Evolutionary conservation across 345 rosid genomes (phyloP).

Genomic region (Eucalyptus tenuipes): DNA sequence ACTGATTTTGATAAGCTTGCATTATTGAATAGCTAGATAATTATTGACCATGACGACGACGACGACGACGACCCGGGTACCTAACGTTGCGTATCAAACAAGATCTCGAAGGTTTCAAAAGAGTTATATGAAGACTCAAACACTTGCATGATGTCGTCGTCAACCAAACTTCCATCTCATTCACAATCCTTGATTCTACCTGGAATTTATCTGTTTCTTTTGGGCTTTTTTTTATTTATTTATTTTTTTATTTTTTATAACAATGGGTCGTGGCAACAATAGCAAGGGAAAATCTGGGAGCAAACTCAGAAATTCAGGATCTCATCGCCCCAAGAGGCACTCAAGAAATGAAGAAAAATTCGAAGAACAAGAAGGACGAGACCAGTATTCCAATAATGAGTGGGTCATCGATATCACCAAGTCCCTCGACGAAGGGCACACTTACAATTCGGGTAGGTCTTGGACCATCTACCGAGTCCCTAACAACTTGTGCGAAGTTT

Average conservation of each 20-base stretch:
- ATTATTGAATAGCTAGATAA: no score
- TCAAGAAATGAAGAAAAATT: background rate
- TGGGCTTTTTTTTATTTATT: no score
- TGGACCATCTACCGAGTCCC: background rate
- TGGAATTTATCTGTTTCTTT: background rate
- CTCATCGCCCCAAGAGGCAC: background rate
- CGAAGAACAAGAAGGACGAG: background rate
- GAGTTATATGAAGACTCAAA: no score
- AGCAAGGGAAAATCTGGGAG: background rate
- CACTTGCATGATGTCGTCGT: background rate
- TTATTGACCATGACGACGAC: no score
- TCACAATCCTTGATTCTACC: background rate
- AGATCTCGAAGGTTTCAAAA: no score
- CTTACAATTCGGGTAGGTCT: background rate
- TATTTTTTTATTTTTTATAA: no score
- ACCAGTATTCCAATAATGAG: background rate
- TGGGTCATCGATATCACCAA: background rate
- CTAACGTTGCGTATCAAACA: no score
- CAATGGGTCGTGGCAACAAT: background rate
- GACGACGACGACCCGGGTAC: no score
- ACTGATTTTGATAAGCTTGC: no score
- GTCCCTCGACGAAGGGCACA: background rate
- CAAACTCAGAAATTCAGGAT: background rate
- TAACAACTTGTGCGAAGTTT: background rate
- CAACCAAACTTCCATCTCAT: background rate